Base-by-base conservation (phyloP, 768 basidiomycete genomes). In the Fomitopsis serialis region DNA sequence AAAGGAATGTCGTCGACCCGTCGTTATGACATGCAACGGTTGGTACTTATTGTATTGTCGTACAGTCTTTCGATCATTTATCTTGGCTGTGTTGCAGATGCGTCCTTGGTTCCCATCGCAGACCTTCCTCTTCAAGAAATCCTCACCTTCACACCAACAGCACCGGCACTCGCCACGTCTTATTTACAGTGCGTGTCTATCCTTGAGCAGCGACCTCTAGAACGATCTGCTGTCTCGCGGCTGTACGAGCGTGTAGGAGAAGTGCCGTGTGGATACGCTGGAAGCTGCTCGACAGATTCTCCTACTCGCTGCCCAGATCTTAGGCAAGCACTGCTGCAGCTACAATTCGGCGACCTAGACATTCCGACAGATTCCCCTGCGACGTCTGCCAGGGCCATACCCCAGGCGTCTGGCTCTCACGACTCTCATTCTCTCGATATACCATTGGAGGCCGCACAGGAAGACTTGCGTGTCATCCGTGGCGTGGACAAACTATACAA, bases 21-120 rank as follows among this genome's bases (percentile, higher is more conserved):
- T 99, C 40, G 79, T 99, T 48, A 80, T 93, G 72, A 98, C 96
- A 50, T 98, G 97, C 70, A 97, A 95, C 61, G 94, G 96, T 94
- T 63, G 67, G 82, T 60, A 34, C n/a, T 15, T 12, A 46, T 45
- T n/a, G 35, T 5, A 24, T 61, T 7, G 47, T 32, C 53, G 56
- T 46, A 15, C 40, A 21, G 40, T 54, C 21, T 54, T 54, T 53
- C 27, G 22, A 17, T 58, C 29, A 32, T 6, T 32, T 32, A 32
- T 6, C 11, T 32, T 4, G 42, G 23, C 35, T 32, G 29, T 45
- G 27, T 48, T 40, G 27, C 65, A 93, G 93, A 96, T 74, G 66
- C 78, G 17, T 78, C 80, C 6, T 72, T 87, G 44, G 78, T 98
- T 27, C 95, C 95, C 3, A 63, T 79, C 37, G 65, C 67, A 12